A percentile compares a stretch with the other conserved stretches of the same genome.
phyloP scores from a whole-genome alignment of 2,329 filamentous ascomycete genomes.

The Escovopsis weberi region DNA sequence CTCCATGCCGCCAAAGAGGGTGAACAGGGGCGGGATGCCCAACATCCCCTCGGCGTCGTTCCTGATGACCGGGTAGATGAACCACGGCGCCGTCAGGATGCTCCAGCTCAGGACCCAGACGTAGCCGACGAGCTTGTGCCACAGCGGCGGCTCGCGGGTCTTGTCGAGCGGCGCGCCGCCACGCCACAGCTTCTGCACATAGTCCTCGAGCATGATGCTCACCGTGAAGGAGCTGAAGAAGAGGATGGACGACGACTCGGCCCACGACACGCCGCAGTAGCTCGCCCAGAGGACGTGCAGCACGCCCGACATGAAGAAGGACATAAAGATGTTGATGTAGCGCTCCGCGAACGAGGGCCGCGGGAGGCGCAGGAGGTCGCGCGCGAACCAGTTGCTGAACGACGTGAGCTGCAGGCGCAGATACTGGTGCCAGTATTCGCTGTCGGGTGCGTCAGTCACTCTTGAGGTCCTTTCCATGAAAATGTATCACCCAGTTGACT shows the following conservation, averaged over 20 bases:
- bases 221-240: conserved; percentile 5
- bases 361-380: conserved; percentile 4
- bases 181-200: conserved; percentile 2
- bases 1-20: background rate
- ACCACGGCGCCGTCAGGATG: conserved; percentile 6
- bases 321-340: conserved; percentile 5
- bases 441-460: background rate
- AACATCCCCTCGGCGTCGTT: background rate
- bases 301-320: conserved; percentile 5
- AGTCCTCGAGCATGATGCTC: conserved; percentile 3
- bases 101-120: conserved; percentile 7
- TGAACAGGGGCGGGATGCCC: conserved; percentile 5
- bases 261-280: background rate
- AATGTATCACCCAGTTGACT: too few species aligned
- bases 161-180: background rate
- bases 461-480: background rate
- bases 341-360: conserved; percentile 3
- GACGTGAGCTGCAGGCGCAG: conserved; percentile 6
- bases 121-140: conserved; percentile 8
- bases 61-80: conserved; percentile 3
- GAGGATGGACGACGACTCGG: background rate
- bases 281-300: conserved; percentile 3
- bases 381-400: conserved; percentile 7
- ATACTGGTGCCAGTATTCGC: conserved; percentile 7
- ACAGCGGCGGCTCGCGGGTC: background rate